Conservation (phyloP, 495 filamentous ascomycete species). For the Penicillium maclennaniae region DNA sequence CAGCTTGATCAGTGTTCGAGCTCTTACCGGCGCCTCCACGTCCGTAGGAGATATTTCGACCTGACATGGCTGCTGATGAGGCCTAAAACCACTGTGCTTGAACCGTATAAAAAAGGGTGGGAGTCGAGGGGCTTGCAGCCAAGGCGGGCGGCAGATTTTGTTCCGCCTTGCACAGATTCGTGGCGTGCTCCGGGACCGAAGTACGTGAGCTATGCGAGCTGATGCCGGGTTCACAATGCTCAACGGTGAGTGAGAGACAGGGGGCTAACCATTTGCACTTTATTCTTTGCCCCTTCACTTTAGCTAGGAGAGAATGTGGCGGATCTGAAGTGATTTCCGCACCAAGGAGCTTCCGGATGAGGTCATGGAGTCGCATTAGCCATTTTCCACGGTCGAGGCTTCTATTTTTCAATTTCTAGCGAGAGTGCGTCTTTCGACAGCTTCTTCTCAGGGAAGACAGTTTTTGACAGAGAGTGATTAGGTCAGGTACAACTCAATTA, state of each 20-base stretch:
- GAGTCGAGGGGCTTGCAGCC: neutral
- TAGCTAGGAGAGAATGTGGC: neutral
- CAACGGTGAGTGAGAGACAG: neutral
- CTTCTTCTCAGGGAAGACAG: too few species aligned
- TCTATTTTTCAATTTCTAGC: too few species aligned
- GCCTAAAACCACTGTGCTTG: neutral
- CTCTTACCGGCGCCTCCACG: conserved; percentile 53
- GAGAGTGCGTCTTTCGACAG: too few species aligned
- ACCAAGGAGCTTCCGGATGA: conserved; percentile 15
- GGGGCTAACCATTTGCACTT: neutral
- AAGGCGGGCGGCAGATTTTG: conserved; percentile 11
- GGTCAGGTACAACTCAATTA: too few species aligned
- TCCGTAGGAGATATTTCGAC: conserved; percentile 47
- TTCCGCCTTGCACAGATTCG: conserved; percentile 1
- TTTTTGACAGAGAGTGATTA: too few species aligned
- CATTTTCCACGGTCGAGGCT: neutral
- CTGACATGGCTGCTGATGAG: conserved; percentile 13
- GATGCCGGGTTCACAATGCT: neutral
- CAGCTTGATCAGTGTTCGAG: neutral
- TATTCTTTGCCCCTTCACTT: neutral
- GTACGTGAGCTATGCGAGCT: neutral
- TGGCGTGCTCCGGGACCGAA: neutral
- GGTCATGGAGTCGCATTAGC: conserved; percentile 12
- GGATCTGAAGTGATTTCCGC: conserved; percentile 15
- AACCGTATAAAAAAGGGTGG: neutral